These are phyloP conservation scores for Fusarium sp. DNA, from an alignment of 2,329 filamentous ascomycete species.

Conservation along the genomic window DNA sequence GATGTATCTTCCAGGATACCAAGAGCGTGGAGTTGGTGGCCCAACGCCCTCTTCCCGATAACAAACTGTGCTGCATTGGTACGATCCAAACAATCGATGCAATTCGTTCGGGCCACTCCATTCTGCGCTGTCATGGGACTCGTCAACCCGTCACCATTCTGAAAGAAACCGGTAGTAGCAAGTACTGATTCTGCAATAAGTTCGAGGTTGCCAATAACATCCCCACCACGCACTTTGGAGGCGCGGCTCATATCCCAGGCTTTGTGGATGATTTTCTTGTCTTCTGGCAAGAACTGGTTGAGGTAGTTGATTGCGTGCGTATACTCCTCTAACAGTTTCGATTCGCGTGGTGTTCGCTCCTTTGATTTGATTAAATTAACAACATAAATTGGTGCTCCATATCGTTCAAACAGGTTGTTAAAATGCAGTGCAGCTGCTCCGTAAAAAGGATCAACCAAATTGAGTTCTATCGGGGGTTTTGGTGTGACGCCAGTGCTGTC, in stretches of 20 bases:
- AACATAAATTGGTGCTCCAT: conserved; percentile 91
- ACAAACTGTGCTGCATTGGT: conserved; percentile 99
- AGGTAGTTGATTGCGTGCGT: conserved; percentile 89
- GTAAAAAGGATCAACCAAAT: conserved; percentile 96
- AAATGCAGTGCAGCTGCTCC: conserved; percentile 93
- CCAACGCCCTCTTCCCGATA: conserved; percentile 92
- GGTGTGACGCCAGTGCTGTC: conserved; percentile 95
- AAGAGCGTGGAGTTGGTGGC: conserved; percentile 90
- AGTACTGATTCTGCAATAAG: conserved; percentile 89
- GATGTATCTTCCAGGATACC: conserved; percentile 84
- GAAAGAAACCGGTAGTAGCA: conserved; percentile 90
- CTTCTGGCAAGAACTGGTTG: conserved; percentile 88
- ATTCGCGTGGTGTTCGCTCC: conserved; percentile 90
- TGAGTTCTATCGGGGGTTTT: conserved; percentile 95
- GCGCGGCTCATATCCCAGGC: conserved; percentile 99
- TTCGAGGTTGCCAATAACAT: conserved; percentile 94
- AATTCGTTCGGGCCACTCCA: conserved; percentile 93
- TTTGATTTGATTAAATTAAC: conserved; percentile 91
- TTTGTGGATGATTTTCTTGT: conserved; percentile 90
- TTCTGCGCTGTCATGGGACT: conserved; percentile 80
- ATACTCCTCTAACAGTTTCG: conserved; percentile 88
- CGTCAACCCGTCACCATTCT: conserved; percentile 82
- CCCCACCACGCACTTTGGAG: conserved; percentile 89
- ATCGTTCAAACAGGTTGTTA: conserved; percentile 91
- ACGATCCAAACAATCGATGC: conserved; percentile 96